Percentiles rank a stretch among this genome's conserved stretches.
phyloP scores from a whole-genome alignment of 345 rosid genomes.

The Syzygium jambos region DNA sequence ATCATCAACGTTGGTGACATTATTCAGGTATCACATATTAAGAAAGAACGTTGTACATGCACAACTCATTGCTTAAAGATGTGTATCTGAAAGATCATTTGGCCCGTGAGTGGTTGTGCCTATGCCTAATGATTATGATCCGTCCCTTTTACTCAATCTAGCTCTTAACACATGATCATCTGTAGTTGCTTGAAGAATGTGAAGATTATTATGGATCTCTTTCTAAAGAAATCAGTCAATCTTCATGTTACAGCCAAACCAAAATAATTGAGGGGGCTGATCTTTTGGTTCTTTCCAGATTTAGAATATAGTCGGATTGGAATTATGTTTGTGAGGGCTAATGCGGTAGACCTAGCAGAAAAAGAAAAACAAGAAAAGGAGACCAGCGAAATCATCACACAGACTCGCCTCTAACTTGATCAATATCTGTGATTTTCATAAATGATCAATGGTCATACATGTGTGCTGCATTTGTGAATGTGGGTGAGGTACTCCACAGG shows the following conservation, averaged over 20 bases:
- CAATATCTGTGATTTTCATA: not conserved
- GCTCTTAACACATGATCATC: not conserved
- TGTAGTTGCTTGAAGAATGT: not conserved
- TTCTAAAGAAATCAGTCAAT: not conserved
- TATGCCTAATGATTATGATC: not conserved
- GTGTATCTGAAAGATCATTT: not conserved
- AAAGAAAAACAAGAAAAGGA: no score
- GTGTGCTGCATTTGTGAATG: not conserved
- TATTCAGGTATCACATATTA: slow-evolving; percentile 13
- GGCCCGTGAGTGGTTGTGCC: not conserved
- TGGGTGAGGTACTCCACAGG: not conserved
- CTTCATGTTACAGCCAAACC: not conserved
- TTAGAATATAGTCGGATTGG: no score
- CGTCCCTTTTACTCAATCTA: not conserved
- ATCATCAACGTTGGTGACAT: slow-evolving; percentile 23
- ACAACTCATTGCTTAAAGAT: not conserved
- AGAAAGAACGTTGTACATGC: not conserved
- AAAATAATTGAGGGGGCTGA: not conserved
- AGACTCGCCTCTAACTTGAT: not conserved
- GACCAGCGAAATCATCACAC: not conserved
- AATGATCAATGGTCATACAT: not conserved
- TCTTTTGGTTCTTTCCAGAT: not conserved
- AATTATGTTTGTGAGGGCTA: no score
- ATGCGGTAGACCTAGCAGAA: no score
- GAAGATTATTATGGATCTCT: not conserved